Evolutionary conservation across 2,329 filamentous ascomycete genomes (phyloP).

Genomic region (Colletotrichum destructivum): DNA sequence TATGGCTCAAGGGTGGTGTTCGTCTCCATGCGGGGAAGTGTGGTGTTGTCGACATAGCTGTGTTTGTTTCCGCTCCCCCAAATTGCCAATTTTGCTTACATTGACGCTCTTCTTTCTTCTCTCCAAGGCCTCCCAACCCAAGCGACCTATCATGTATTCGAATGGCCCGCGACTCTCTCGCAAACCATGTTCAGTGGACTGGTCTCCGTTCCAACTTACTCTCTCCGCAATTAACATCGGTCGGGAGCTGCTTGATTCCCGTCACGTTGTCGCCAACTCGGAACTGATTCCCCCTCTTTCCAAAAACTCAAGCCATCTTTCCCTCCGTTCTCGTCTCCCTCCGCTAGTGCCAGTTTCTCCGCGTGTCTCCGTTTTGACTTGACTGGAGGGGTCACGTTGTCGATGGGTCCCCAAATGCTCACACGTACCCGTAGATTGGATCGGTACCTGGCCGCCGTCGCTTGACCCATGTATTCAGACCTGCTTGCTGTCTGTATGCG

Average conservation of each 20-base stretch:
- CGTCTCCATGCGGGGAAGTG: constrained; percentile 29
- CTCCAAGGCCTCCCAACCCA: background rate
- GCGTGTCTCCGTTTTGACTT: constrained; percentile 33
- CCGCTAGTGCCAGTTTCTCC: constrained; percentile 28
- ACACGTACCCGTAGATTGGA: background rate
- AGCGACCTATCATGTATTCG: background rate
- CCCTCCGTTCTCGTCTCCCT: background rate
- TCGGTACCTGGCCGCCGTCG: background rate
- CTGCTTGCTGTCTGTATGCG: background rate
- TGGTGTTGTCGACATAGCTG: background rate
- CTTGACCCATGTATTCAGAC: too few relatives aligned
- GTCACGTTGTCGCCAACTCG: background rate
- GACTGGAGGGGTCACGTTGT: constrained; percentile 29
- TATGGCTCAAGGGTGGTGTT: too few relatives aligned
- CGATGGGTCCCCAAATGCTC: constrained; percentile 17
- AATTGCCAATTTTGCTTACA: background rate
- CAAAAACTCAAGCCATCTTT: background rate
- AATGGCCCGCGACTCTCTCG: background rate
- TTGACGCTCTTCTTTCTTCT: background rate
- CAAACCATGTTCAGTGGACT: background rate
- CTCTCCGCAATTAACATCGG: background rate
- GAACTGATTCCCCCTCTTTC: background rate
- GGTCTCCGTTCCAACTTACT: background rate
- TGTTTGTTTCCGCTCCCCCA: background rate
- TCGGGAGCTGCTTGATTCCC: background rate